phyloP scores from a whole-genome alignment of 2,329 filamentous ascomycete species.

The Cladosporium sp. region DNA sequence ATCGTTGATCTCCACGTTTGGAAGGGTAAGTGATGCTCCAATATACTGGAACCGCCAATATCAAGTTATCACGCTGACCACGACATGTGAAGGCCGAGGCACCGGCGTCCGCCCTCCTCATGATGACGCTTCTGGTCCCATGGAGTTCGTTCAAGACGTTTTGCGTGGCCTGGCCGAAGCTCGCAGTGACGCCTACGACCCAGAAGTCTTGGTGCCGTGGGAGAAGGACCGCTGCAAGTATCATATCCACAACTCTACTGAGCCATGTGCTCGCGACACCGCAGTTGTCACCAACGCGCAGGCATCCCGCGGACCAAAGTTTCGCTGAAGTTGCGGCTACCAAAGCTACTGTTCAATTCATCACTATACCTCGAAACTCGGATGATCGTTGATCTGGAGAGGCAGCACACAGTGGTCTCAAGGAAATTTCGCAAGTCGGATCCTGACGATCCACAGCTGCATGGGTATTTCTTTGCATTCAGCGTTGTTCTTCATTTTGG shows the following conservation, averaged over 20 bases:
- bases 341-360: too few relatives aligned
- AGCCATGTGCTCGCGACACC: too few relatives aligned
- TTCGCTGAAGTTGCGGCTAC: background rate
- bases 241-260: background rate
- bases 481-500: too few relatives aligned
- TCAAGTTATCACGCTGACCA: background rate
- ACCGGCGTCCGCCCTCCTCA: conserved; percentile 15
- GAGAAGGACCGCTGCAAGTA: conserved; percentile 8
- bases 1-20: conserved; percentile 24
- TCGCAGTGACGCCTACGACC: conserved; percentile 10
- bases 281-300: too few relatives aligned
- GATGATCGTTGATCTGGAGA: too few relatives aligned
- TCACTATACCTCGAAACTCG: too few relatives aligned
- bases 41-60: background rate
- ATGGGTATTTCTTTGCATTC: too few relatives aligned
- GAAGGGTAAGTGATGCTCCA: background rate
- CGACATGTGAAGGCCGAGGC: conserved; percentile 1
- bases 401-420: too few relatives aligned
- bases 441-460: too few relatives aligned
- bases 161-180: background rate
- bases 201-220: conserved; percentile 15
- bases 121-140: conserved; percentile 19
- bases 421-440: too few relatives aligned
- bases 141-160: conserved; percentile 15
- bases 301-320: too few relatives aligned